Base-by-base conservation (phyloP, 768 basidiomycete genomes). In the Pisolithus tinctorius region DNA sequence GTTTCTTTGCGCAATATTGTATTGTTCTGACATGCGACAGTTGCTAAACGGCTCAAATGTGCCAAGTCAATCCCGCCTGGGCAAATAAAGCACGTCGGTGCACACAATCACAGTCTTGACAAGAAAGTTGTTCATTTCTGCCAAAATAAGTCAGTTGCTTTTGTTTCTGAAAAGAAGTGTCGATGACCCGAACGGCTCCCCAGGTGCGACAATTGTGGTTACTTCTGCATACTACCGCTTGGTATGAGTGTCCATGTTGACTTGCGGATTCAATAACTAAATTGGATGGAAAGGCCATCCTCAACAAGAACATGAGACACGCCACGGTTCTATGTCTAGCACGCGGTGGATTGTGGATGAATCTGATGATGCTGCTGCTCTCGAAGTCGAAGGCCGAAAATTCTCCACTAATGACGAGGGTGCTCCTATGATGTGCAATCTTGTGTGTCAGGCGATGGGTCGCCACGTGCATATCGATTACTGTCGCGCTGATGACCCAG, bases 341-440 rank as follows among this genome's bases (percentile, higher is more conserved):
- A 76, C 75, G 0, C 66, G 67, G 34, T 82, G 80, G 80, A 64
- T 73, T 1, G 62, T 82, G 6, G 77, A 80, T 44, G 74, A 75
- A 3, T 68, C 71, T 4, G 74, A 77, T 25, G 77, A 69, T 20
- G 40, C 16, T 47, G 71, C 71, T 0, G 59, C 64, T 16, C 51
- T 80, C 3, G 80, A 81, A 53, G 58, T 81, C 11, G 70, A 74
- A 48, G 79, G 79, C 5, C 72, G 72, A 48, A 74, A 71, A 50
- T 81, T 79, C 56, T 74, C 69, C 16, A 53, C 72, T 0, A 68
- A 71, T 42, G 77, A 79, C 49, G 74, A 76, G 29, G 78, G 79
- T 9, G 78, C 78, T 0, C 79, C 79, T 0, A 77, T 80, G 75
- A 69, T 80, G 66, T 82, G 80, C 60, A 79, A 72, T 37, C 65